Evolutionary conservation across 768 basidiomycete species (phyloP).

Genomic region (Paxillus involutus): DNA sequence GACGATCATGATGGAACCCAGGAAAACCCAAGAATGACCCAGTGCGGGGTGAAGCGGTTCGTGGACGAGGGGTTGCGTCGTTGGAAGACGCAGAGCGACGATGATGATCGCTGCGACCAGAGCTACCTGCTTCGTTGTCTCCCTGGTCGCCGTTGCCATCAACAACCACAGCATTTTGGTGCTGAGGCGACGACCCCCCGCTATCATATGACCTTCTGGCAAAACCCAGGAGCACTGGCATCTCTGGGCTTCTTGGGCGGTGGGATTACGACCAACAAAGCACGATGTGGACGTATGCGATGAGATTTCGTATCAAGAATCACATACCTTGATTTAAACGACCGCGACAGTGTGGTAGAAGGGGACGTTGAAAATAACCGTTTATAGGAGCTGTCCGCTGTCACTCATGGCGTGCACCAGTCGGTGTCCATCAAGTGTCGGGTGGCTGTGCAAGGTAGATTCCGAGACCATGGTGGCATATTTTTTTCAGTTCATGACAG

Average conservation of each 20-base stretch:
- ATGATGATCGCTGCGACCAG: conserved; percentile 21
- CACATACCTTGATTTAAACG: conserved; percentile 23
- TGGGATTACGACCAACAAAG: neutral
- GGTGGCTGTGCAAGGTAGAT: conserved; percentile 20
- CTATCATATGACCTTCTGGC: conserved; percentile 20
- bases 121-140: conserved; percentile 4
- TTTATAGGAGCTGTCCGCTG: conserved; percentile 2
- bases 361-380: neutral
- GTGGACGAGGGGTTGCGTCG: conserved; percentile 51
- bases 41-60: conserved; percentile 26
- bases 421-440: neutral
- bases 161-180: conserved; percentile 2
- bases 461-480: no score
- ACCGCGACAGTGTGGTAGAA: conserved; percentile 5
- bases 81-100: conserved; percentile 40
- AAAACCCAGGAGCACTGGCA: conserved; percentile 26
- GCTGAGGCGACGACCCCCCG: conserved; percentile 17
- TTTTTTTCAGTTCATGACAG: no score
- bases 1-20: conserved; percentile 7
- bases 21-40: conserved; percentile 21
- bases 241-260: conserved; percentile 4
- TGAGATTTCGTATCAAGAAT: conserved; percentile 5
- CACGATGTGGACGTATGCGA: neutral
- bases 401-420: no score
- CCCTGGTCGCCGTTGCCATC: conserved; percentile 6